Evolutionary conservation across 2,329 filamentous ascomycete genomes (phyloP), one percentile per base, ranked within the genome.

Genomic region (Sclerotinia spermophila): DNA sequence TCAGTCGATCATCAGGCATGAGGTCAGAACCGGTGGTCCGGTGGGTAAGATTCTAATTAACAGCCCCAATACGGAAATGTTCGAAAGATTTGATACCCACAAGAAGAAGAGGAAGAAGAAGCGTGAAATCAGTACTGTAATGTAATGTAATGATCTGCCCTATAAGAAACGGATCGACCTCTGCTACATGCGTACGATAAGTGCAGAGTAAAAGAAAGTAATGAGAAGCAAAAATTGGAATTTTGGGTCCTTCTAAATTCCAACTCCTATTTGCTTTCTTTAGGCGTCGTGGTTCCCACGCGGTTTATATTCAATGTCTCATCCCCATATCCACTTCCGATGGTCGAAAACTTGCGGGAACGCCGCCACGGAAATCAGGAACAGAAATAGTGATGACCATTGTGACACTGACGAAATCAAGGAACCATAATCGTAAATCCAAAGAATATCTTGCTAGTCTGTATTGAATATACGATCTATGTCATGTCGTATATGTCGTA

Each of bases 261-360:
- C n/a, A 40, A 66, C 35, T 66, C 45, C 62, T 66, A 40, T 30
- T 30, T 53, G n/a, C 40, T 51, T 27, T 17, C 61, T 38, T 11
- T 33, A 40, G 21, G 30, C 10, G 30, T 66, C 45, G 5, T 40
- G 45, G 35, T 53, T 66, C 33, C 62, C 45, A 40, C 62, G 62
- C 24, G 62, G 33, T 55, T 66, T 66, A 53, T 55, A 55, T 66
- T 40, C 38, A 53, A 66, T 53, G 62, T 65, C 44, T 65, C 61
- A 66, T 53, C 62, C 45, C 45, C 38, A 66, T 55, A 66, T 66
- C 62, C 62, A 66, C 62, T 66, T 53, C 55, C 35, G 62, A 66
- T 53, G 45, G 45, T 65, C 62, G 3, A 53, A 30, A 30, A n/a
- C n/a, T 33, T 40, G 53, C 33, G 45, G 62, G 62, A 62, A 51